Evolutionary conservation across 192 early-diverging fungal species (phyloP), one percentile per base, ranked within the genome.

Genomic region (Umbelopsis vinacea): DNA sequence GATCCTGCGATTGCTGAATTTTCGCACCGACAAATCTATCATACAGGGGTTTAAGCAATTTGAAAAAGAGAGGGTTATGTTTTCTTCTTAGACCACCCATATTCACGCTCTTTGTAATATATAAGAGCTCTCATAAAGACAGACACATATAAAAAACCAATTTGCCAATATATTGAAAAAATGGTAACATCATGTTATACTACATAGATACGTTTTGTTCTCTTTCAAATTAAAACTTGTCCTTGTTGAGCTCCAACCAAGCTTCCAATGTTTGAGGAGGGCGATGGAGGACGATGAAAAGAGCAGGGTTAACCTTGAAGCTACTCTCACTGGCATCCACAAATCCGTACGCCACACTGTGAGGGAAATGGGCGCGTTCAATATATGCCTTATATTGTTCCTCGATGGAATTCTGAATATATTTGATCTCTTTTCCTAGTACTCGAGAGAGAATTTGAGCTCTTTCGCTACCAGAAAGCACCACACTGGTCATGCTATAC

Each of bases 341-440:
- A 37, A 63, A 2, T 7, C 35, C 57, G 37, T 63, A 63, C 0
- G 12, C 57, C 2, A 63, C 33, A 17, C 15, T 6, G 19, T 63
- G 57, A n/a, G 57, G 57, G 14, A 37, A 35, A 2, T 63, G 33
- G 23, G 57, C 57, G 26, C 17, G 33, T 19, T 63, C 57, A 3
- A 35, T 19, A 29, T 29, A 63, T 15, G 11, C 35, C 7, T 63
- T 63, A 33, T 63, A 38, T 37, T 29, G 29, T 35, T 63, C 15
- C 0, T 38, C 57, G 35, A 17, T 11, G 3, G 57, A 29, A 12
- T 38, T 63, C 12, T 63, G 57, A 0, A 63, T 0, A 12, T 57
- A 57, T 23, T 57, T 74, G 48, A 68, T 54, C 4, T 46, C 22
- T 47, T 37, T 66, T 35, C 66, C 72, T 9, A 74, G 67, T 14